Conservation (phyloP, 768 basidiomycete genomes). For the Mycena galericulata region DNA sequence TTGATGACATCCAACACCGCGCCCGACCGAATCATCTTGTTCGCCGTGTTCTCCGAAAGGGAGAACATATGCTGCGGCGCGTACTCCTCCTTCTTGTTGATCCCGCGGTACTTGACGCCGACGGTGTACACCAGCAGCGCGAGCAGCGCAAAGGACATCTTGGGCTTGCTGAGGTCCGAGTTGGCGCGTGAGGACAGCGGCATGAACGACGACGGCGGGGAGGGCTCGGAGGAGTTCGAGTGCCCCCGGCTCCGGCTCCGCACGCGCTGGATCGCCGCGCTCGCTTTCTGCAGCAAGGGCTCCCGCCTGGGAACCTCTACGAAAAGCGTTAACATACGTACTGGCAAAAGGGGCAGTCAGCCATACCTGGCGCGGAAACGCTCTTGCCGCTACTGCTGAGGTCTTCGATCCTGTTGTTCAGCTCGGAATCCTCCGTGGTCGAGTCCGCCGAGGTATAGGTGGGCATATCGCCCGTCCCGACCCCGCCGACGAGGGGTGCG, state of each 20-base stretch:
- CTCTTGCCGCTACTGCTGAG: background rate
- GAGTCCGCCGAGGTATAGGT: conserved; percentile 33
- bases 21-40: conserved; percentile 75
- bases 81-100: conserved; percentile 89
- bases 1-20: conserved; percentile 79
- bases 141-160: conserved; percentile 81
- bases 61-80: conserved; percentile 93
- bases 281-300: conserved; percentile 26
- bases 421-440: conserved; percentile 33
- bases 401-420: conserved; percentile 9
- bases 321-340: background rate
- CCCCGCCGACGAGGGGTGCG: background rate
- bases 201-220: conserved; percentile 30
- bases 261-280: conserved; percentile 35
- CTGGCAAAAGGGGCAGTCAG: background rate
- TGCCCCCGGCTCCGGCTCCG: conserved; percentile 29
- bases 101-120: conserved; percentile 93
- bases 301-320: conserved; percentile 11
- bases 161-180: conserved; percentile 59
- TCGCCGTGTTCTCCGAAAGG: conserved; percentile 85
- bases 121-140: conserved; percentile 92
- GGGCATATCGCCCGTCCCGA: conserved; percentile 36
- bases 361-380: conserved; percentile 10
- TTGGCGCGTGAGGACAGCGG: conserved; percentile 23
- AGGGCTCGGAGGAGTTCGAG: conserved; percentile 25